Conservation (phyloP, 345 rosid genomes). For the Limnanthes douglasii region DNA sequence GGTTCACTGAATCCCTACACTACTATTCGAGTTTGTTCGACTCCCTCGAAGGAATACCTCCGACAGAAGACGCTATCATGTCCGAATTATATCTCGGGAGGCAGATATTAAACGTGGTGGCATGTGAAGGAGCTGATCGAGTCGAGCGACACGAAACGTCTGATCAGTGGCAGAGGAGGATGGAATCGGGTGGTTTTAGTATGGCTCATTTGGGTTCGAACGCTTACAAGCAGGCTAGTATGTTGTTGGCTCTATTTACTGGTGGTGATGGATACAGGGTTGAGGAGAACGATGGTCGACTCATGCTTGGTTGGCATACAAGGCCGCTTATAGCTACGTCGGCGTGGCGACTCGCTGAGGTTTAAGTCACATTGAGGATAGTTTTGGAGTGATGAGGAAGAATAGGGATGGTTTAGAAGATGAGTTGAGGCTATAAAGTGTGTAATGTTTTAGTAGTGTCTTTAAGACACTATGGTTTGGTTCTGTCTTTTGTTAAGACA, state of each 20-base stretch:
- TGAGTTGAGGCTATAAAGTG: too few relatives aligned
- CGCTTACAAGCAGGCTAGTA: conserved; percentile 81
- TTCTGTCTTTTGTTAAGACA: too few relatives aligned
- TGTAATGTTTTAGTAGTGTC: too few relatives aligned
- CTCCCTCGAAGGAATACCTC: conserved; percentile 51
- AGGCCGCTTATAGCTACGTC: conserved; percentile 84
- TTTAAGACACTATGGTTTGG: too few relatives aligned
- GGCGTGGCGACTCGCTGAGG: conserved; percentile 57
- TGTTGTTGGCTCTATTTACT: conserved; percentile 54
- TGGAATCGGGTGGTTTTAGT: conserved; percentile 39
- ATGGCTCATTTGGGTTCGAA: conserved; percentile 77
- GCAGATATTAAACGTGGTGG: conserved; percentile 78
- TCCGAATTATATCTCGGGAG: conserved; percentile 67
- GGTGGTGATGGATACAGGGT: conserved; percentile 88
- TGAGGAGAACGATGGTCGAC: conserved; percentile 69
- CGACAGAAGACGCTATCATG: conserved; percentile 48
- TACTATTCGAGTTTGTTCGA: conserved; percentile 81
- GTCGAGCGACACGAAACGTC: conserved; percentile 71
- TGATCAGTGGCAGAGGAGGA: conserved; percentile 51
- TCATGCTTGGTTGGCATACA: conserved; percentile 93
- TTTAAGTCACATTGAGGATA: too few relatives aligned
- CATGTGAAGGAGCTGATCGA: conserved; percentile 71
- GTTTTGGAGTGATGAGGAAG: too few relatives aligned
- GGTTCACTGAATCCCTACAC: conserved; percentile 72
- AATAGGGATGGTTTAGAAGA: too few relatives aligned